Evolutionary conservation across 2,329 filamentous ascomycete genomes (phyloP).

Genomic region (Beauveria australis): DNA sequence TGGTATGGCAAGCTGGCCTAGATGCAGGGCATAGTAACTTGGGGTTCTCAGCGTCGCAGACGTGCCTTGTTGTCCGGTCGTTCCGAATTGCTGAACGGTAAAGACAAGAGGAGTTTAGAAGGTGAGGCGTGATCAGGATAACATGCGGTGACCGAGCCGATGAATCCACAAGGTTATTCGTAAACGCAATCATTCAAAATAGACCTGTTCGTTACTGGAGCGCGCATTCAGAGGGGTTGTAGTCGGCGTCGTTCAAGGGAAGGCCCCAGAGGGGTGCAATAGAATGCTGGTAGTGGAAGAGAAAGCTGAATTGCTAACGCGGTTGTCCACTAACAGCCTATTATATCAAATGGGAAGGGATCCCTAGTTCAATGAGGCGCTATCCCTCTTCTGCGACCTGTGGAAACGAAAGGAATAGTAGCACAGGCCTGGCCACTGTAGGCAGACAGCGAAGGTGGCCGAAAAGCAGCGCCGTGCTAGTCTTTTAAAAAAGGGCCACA

Average conservation of each 20-base stretch:
- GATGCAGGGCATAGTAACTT: not conserved
- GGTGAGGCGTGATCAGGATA: not conserved
- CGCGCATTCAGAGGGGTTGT: not conserved
- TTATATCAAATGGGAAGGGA: not conserved
- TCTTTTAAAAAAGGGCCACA: not conserved
- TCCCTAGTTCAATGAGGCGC: not conserved
- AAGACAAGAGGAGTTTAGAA: not conserved
- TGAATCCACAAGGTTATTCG: not conserved
- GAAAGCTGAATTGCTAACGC: not conserved
- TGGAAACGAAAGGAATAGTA: not conserved
- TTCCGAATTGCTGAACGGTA: not conserved
- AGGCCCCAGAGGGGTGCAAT: not conserved
- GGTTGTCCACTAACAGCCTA: not conserved
- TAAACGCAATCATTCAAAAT: not conserved
- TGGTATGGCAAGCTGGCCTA: not conserved
- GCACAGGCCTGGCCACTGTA: not conserved
- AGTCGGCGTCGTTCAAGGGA: not conserved
- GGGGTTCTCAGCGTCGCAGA: not conserved
- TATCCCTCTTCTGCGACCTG: not conserved
- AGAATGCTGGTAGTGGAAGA: not conserved
- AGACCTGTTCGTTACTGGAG: not conserved
- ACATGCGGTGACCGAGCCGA: not conserved
- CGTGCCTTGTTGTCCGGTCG: not conserved
- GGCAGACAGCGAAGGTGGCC: not conserved
- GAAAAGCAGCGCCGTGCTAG: no score